phyloP scores from a whole-genome alignment of 257 asterid genomes.

The Solanum appendiculatum region DNA sequence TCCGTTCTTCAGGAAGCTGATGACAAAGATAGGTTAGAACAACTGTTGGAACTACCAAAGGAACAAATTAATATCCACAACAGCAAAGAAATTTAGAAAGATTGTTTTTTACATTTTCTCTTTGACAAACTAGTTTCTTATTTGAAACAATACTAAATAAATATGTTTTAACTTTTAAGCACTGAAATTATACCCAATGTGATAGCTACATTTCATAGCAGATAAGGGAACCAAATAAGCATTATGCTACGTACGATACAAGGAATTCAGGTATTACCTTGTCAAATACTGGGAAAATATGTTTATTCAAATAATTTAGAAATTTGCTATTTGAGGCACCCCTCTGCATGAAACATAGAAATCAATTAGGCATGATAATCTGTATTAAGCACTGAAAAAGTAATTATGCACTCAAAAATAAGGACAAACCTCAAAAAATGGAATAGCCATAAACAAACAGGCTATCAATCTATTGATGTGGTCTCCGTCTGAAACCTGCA shows the following conservation, averaged over 20 bases:
- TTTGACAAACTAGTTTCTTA: neutral
- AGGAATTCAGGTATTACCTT: constrained; percentile 34
- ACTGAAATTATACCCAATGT: neutral
- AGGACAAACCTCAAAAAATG: constrained; percentile 66
- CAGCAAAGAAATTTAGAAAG: neutral
- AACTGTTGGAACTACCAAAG: neutral
- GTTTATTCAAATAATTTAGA: constrained; percentile 66
- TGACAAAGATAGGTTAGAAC: constrained; percentile 13
- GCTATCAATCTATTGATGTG: constrained; percentile 78
- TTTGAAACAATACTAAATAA: neutral
- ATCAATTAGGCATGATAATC: constrained; percentile 11
- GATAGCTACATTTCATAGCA: neutral
- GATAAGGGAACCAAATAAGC: neutral
- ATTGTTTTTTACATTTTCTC: neutral
- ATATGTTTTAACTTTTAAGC: neutral
- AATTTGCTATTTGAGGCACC: constrained; percentile 96
- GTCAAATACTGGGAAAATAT: constrained; percentile 76
- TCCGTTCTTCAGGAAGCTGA: constrained; percentile 90
- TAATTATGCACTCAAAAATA: neutral
- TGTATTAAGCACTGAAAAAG: neutral
- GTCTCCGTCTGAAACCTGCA: constrained; percentile 87
- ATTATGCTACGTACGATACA: neutral
- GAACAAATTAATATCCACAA: neutral
- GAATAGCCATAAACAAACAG: constrained; percentile 79
- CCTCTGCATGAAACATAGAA: constrained; percentile 44